These are phyloP conservation scores for Sorghum bicolor DNA, from an alignment of 176 grass and related monocot species.

Conservation along the genomic window Sorghum_bicolor_NCBIv3 NC_012871.2:59917001-59917500, in stretches of 20 bases:
- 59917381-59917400: background rate
- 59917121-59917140: background rate
- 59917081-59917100: background rate
- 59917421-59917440: background rate
- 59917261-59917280: slow-evolving; percentile 22
- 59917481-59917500: background rate
- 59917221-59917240: slow-evolving; percentile 18
- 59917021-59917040: background rate
- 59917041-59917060: background rate
- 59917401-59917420: background rate
- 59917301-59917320: slow-evolving; percentile 10
- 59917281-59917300: background rate
- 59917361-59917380: background rate
- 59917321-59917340: background rate
- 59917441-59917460: slow-evolving; percentile 6
- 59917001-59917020: background rate
- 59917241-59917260: slow-evolving; percentile 15
- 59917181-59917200: too few species aligned
- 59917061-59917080: background rate
- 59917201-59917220: background rate
- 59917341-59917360: background rate
- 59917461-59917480: background rate
- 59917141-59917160: background rate
- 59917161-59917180: too few species aligned
- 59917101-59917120: background rate